These are phyloP conservation scores for Bolboschoenus planiculmis DNA, from an alignment of 176 grass and related monocot genomes.

Conservation along the genomic window DNA sequence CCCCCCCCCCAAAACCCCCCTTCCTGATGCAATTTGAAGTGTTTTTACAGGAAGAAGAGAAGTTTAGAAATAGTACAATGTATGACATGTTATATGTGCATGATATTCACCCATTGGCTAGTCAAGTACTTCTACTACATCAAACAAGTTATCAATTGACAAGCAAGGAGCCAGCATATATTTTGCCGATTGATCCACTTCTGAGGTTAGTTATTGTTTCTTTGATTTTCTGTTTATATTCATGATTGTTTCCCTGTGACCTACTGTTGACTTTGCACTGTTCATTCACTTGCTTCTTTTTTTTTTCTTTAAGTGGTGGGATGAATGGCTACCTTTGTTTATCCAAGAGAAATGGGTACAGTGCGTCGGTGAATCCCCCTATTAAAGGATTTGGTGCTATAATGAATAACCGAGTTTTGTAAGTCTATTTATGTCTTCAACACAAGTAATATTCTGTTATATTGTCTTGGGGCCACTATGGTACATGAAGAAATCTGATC, in stretches of 20 bases:
- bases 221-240: constrained; percentile 16
- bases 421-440: constrained; percentile 33
- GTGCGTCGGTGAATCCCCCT: constrained; percentile 38
- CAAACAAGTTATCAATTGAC: constrained; percentile 41
- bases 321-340: constrained; percentile 98
- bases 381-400: constrained; percentile 71
- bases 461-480: not conserved
- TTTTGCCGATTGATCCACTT: constrained; percentile 54
- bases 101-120: constrained; percentile 54
- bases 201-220: constrained; percentile 55
- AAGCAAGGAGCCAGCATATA: constrained; percentile 42
- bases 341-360: constrained; percentile 62
- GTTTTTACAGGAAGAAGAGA: constrained; percentile 83
- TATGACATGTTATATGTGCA: constrained; percentile 78
- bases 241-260: not conserved
- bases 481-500: not conserved
- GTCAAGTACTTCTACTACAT: constrained; percentile 63
- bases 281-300: constrained; percentile 16
- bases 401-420: constrained; percentile 77
- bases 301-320: constrained; percentile 43
- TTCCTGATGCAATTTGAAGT: not conserved
- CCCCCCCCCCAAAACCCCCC: too few species aligned
- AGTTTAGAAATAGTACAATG: constrained; percentile 74
- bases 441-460: not conserved
- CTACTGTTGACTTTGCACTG: constrained; percentile 2